Evolutionary conservation across 2,329 filamentous ascomycete genomes (phyloP).

Genomic region (Davidsoniella australis): DNA sequence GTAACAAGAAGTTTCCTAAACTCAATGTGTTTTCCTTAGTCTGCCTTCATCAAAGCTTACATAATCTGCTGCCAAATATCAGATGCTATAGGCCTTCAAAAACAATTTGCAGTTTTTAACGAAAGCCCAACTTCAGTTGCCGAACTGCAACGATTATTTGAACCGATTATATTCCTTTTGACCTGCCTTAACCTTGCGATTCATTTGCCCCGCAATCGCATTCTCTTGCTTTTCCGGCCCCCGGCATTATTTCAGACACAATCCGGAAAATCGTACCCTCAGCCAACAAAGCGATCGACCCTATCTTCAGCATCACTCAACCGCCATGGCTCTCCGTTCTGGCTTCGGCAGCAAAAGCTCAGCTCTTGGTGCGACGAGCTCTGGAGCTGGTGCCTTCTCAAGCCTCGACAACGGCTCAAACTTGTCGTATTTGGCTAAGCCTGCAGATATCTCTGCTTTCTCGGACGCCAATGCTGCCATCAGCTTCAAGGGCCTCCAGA

Average conservation of each 20-base stretch:
- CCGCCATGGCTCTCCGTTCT: constrained; percentile 1
- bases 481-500: constrained; percentile 79
- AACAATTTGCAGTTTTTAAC: too few relatives aligned
- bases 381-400: neutral
- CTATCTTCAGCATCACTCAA: neutral
- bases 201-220: neutral
- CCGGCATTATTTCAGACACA: neutral
- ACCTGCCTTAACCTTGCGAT: neutral
- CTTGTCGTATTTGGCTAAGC: constrained; percentile 76
- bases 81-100: too few relatives aligned
- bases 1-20: too few relatives aligned
- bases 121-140: too few relatives aligned
- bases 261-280: too few relatives aligned
- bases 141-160: too few relatives aligned
- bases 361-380: neutral
- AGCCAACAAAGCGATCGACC: too few relatives aligned
- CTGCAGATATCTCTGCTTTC: constrained; percentile 61
- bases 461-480: constrained; percentile 71
- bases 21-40: too few relatives aligned
- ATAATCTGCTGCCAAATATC: too few relatives aligned
- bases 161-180: too few relatives aligned
- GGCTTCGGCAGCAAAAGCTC: constrained; percentile 6
- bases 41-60: too few relatives aligned
- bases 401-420: constrained; percentile 14
- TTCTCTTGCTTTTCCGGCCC: neutral